Base-by-base conservation (phyloP, 2,329 filamentous ascomycete species). In the Aureobasidium sp. region DNA sequence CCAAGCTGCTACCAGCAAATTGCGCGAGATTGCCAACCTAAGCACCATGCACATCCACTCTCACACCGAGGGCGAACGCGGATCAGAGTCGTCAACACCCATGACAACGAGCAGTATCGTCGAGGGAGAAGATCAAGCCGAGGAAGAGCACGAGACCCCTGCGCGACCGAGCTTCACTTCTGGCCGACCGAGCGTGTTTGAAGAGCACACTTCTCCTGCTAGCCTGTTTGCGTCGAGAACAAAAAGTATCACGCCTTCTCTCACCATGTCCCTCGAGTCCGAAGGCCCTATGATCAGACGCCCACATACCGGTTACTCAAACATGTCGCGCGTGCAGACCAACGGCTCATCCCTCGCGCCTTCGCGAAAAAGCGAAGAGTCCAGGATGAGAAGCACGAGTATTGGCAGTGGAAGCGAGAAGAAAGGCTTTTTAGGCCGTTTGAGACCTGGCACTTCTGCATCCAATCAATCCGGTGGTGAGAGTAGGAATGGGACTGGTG, bases 21-120 rank as follows among this genome's bases (percentile, higher is more conserved):
- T 94, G 29, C 82, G 90, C 37, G 90, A 96, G 67, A 75, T 95
- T 54, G 89, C 88, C n/a, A 90, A 81, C 55, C 87, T 81, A 62
- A 85, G 83, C 30, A 82, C 85, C 17, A 74, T 91, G 34, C 71
- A 83, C 37, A 58, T 60, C 22, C 54, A 61, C 7, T 42, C 17
- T 6, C 57, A 55, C 22, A 44, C 57, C 25, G 45, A 21, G n/a
- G n/a, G n/a, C 21, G 12, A 41, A 11, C 19, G 30, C 19, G 6
- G 32, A 4, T 21, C 24, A 6, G 41, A 45, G 14, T n/a, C 24
- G 5, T 21, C 17, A 6, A 32, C 14, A 19, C 11, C 27, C 6
- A 16, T 30, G 27, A 29, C 27, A 29, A 29, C 27, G 7, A n/a
- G 29, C 4, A 14, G n/a, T 17, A 53, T 53, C 14, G 49, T 53